phyloP scores from a whole-genome alignment of 352 stramenopile species.

The Pythium myriotylum region DNA sequence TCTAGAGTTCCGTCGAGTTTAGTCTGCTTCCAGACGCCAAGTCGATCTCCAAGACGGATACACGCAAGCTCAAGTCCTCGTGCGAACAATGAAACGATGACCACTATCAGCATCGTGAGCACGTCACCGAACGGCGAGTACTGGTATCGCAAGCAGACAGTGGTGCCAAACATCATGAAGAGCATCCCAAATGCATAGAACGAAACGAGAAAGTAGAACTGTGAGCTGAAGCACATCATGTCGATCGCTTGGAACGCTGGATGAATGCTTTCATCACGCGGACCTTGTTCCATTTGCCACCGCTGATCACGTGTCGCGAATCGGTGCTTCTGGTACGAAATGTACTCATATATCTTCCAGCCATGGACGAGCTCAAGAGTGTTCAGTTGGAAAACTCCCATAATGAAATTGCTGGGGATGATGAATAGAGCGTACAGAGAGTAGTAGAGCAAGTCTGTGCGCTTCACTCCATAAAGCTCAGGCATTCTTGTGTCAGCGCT shows the following conservation, averaged over 20 bases:
- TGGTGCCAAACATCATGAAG: conserved; percentile 92
- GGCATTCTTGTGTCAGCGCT: conserved; percentile 91
- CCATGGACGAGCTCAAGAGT: conserved; percentile 96
- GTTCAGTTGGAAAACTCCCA: conserved; percentile 95
- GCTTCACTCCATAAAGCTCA: conserved; percentile 90
- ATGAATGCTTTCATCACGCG: conserved; percentile 93
- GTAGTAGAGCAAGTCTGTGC: conserved; percentile 96
- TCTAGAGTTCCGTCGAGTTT: conserved; percentile 94
- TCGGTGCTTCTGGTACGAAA: conserved; percentile 95
- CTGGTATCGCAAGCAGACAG: conserved; percentile 91
- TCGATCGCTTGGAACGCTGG: conserved; percentile 93
- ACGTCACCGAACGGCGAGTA: conserved; percentile 95
- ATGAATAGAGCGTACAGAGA: conserved; percentile 94
- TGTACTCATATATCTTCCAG: conserved; percentile 98
- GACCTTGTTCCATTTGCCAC: conserved; percentile 89
- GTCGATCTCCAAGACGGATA: conserved; percentile 73
- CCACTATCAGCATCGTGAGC: conserved; percentile 88
- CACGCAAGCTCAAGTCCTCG: conserved; percentile 60
- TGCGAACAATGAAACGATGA: conserved; percentile 79
- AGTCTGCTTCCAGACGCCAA: conserved; percentile 92
- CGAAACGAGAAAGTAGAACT: conserved; percentile 91
- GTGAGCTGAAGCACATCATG: conserved; percentile 95
- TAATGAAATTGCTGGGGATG: conserved; percentile 93
- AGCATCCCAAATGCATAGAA: conserved; percentile 88
- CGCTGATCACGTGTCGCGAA: conserved; percentile 93